These are phyloP conservation scores for Eucalyptus urophylla DNA, from an alignment of 345 rosid species.

Conservation along the genomic window DNA sequence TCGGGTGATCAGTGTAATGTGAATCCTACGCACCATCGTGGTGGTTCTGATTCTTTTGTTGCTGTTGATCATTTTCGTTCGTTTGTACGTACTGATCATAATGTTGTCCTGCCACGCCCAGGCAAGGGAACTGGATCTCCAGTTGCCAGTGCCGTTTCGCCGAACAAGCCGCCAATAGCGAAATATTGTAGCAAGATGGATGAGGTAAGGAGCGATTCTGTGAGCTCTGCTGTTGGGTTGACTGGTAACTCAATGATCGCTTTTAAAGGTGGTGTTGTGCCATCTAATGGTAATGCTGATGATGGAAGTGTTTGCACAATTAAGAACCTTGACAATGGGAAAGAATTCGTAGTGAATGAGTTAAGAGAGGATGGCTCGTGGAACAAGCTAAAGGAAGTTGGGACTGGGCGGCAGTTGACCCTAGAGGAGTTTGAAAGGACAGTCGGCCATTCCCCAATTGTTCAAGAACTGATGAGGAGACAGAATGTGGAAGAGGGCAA, in stretches of 20 bases:
- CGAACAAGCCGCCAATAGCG: constrained; percentile 15
- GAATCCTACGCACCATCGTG: neutral
- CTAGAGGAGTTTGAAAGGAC: constrained; percentile 89
- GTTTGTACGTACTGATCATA: neutral
- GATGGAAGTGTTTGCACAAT: constrained; percentile 49
- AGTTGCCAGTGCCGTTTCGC: constrained; percentile 1
- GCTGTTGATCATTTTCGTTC: neutral
- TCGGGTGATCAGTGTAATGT: neutral
- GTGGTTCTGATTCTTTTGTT: neutral
- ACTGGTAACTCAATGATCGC: constrained; percentile 6
- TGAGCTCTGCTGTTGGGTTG: constrained; percentile 15
- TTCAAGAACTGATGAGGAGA: constrained; percentile 92
- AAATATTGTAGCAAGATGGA: constrained; percentile 4
- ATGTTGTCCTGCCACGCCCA: neutral
- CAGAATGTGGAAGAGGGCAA: constrained; percentile 74
- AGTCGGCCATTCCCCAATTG: constrained; percentile 92
- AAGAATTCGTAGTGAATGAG: constrained; percentile 84
- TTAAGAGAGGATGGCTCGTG: constrained; percentile 62
- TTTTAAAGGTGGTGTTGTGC: constrained; percentile 5
- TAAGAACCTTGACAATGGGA: constrained; percentile 82
- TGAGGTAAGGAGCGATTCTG: neutral
- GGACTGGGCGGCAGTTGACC: constrained; percentile 79
- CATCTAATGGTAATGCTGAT: neutral
- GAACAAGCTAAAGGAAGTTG: constrained; percentile 80
- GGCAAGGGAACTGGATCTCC: neutral